These are phyloP conservation scores for Globisporangium irregulare DNA, from an alignment of 352 stramenopile species.

Conservation along the genomic window DNA sequence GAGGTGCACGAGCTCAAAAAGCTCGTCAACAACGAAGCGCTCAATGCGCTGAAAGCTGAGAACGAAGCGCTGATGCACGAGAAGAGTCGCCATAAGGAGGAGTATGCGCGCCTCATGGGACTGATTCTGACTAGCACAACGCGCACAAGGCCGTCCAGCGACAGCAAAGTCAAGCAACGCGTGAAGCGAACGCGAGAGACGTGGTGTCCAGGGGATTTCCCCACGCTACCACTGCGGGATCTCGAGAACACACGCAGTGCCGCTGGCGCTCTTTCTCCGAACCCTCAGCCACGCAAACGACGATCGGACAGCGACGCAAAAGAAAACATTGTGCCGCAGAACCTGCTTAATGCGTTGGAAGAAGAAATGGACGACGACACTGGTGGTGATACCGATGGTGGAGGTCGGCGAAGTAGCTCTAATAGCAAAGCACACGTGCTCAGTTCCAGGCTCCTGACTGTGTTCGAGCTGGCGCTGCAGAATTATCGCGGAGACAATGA, in stretches of 20 bases:
- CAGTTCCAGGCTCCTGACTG: conserved; percentile 29
- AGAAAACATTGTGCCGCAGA: conserved; percentile 51
- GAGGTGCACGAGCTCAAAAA: conserved; percentile 71
- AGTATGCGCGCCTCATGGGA: conserved; percentile 54
- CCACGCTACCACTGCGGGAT: conserved; percentile 9
- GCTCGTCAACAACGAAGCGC: conserved; percentile 45
- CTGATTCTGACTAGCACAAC: conserved; percentile 55
- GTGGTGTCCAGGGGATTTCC: conserved; percentile 70
- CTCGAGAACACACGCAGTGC: conserved; percentile 12
- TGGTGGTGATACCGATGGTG: not conserved
- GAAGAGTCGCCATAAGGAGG: conserved; percentile 49
- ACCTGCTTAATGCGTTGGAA: conserved; percentile 19
- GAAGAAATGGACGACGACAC: conserved; percentile 12
- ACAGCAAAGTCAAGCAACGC: conserved; percentile 26
- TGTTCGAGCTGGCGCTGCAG: conserved; percentile 33
- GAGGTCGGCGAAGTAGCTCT: not conserved
- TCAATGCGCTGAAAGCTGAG: conserved; percentile 64
- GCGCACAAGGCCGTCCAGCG: conserved; percentile 23
- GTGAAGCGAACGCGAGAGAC: conserved; percentile 61
- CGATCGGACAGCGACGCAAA: conserved; percentile 25
- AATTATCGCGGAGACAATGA: conserved; percentile 22
- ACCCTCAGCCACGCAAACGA: conserved; percentile 31
- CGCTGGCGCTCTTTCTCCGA: conserved; percentile 23
- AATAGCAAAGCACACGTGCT: conserved; percentile 1
- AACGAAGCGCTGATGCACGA: conserved; percentile 64